Conservation (phyloP, 352 stramenopile species). For the Phytophthora colocasiae region DNA sequence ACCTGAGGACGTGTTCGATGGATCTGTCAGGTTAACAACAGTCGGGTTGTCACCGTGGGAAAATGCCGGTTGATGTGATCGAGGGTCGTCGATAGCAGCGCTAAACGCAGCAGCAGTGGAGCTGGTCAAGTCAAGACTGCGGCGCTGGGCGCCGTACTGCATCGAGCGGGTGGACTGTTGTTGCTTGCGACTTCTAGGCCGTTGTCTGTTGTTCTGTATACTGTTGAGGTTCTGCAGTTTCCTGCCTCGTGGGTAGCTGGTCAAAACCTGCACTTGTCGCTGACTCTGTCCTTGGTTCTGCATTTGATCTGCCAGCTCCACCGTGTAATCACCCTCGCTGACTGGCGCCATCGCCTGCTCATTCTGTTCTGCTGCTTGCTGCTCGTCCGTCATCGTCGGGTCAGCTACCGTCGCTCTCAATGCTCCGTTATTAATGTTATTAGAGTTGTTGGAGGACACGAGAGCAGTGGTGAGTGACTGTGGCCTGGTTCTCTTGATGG, state of each 20-base stretch:
- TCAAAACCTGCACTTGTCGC: slow-evolving; percentile 29
- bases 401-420: slow-evolving; percentile 32
- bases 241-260: slow-evolving; percentile 32
- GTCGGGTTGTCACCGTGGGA: slow-evolving; percentile 28
- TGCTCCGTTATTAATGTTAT: slow-evolving; percentile 11
- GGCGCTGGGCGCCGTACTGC: slow-evolving; percentile 29
- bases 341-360: slow-evolving; percentile 1
- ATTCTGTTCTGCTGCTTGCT: slow-evolving; percentile 11
- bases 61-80: slow-evolving; percentile 9
- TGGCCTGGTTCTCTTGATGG: slow-evolving; percentile 27
- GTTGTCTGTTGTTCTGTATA: slow-evolving; percentile 17
- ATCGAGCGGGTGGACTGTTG: slow-evolving; percentile 28
- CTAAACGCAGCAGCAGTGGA: slow-evolving; percentile 27
- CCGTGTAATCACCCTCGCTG: slow-evolving; percentile 11
- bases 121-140: slow-evolving; percentile 27
- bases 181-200: slow-evolving; percentile 28
- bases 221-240: slow-evolving; percentile 32
- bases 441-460: slow-evolving; percentile 15
- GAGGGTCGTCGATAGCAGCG: slow-evolving; percentile 28
- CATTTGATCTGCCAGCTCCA: slow-evolving; percentile 28
- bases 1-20: slow-evolving; percentile 21
- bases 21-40: slow-evolving; percentile 14
- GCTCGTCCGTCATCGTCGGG: slow-evolving; percentile 7
- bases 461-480: slow-evolving; percentile 33
- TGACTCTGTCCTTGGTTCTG: slow-evolving; percentile 27